These are phyloP conservation scores for Waltergamsia citrina DNA, from an alignment of 2,329 filamentous ascomycete genomes.

Conservation along the genomic window DNA sequence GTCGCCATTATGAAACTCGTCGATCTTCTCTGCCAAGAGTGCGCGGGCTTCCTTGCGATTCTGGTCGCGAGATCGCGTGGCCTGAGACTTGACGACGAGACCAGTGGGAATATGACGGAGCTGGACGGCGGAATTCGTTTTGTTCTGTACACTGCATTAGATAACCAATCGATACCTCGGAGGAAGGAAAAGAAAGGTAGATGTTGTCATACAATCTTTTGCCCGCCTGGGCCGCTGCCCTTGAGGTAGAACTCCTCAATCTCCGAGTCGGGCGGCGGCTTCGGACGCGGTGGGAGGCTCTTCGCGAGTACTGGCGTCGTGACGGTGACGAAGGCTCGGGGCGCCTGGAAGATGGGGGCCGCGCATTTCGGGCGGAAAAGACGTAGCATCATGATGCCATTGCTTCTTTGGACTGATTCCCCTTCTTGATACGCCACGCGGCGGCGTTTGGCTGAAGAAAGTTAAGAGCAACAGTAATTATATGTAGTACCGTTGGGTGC, in stretches of 20 bases:
- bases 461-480: too few species aligned
- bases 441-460: too few species aligned
- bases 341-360: background rate
- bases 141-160: conserved; percentile 54
- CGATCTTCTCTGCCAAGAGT: conserved; percentile 65
- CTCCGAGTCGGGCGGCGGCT: conserved; percentile 64
- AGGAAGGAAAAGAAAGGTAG: background rate
- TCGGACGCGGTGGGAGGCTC: conserved; percentile 63
- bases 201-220: conserved; percentile 68
- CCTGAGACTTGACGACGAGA: conserved; percentile 89
- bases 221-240: conserved; percentile 84
- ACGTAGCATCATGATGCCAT: conserved; percentile 2
- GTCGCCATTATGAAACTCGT: conserved; percentile 63
- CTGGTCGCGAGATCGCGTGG: conserved; percentile 75
- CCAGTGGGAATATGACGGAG: conserved; percentile 84
- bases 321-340: conserved; percentile 16
- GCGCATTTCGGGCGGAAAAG: background rate
- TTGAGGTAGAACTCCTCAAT: conserved; percentile 82
- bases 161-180: background rate
- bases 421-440: too few species aligned
- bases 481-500: too few species aligned
- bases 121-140: conserved; percentile 92
- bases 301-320: conserved; percentile 40
- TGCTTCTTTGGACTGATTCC: conserved; percentile 1
- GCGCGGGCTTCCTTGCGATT: conserved; percentile 80